Percentiles rank a stretch among this genome's conserved stretches.
Evolutionary conservation across 2,329 filamentous ascomycete genomes (phyloP).

Genomic region (Pyrenochaeta sp.): DNA sequence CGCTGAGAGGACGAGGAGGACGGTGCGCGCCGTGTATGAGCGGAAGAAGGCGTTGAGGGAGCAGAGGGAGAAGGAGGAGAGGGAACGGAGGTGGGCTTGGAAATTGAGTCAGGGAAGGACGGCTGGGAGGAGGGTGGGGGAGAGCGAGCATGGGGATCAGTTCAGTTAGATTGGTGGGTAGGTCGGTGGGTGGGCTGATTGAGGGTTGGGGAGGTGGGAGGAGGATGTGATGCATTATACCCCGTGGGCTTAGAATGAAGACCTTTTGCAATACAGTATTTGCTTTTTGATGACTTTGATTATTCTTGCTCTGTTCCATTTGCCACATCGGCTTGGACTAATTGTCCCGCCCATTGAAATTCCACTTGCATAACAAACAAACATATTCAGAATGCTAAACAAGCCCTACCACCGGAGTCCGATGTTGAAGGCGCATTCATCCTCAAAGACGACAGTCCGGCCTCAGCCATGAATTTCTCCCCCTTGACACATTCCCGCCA

Average conservation of each 20-base stretch:
- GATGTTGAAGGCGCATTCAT: constrained; percentile 13
- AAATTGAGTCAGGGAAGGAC: constrained; percentile 57
- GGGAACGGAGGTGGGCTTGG: constrained; percentile 45
- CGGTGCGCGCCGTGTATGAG: constrained; percentile 89
- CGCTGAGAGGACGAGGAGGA: constrained; percentile 75
- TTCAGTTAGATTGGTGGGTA: constrained; percentile 60
- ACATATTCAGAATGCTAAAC: no score
- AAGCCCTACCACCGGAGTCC: no score
- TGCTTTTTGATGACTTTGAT: no score
- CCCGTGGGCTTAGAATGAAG: no score
- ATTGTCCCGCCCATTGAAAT: no score
- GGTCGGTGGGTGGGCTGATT: neutral
- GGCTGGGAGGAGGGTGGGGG: constrained; percentile 62
- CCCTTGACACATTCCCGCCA: no score
- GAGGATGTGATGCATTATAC: constrained; percentile 1
- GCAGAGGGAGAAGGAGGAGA: constrained; percentile 55
- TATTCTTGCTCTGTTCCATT: no score
- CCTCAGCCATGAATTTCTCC: no score
- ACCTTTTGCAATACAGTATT: no score
- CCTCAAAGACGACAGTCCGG: constrained; percentile 16
- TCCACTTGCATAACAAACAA: no score
- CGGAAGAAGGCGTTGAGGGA: constrained; percentile 77
- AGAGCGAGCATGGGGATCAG: constrained; percentile 66
- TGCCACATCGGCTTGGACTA: no score
- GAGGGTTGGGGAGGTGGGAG: neutral